Conservation (phyloP, 768 basidiomycete species). For the Boletus tomentosulus region DNA sequence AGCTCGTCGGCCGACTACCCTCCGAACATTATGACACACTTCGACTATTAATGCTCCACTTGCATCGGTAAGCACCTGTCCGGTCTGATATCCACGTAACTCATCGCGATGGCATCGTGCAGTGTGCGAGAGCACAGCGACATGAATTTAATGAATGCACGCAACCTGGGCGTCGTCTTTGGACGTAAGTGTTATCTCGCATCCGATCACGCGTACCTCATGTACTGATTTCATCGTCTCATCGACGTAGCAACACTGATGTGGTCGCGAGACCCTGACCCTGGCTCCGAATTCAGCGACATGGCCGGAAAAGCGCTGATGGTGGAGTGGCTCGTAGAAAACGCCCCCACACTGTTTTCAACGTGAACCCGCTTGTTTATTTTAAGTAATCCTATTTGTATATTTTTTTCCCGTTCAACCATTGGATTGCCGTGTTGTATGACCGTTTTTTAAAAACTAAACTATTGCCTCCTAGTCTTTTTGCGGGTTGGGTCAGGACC, state of each 20-base stretch:
- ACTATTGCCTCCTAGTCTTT: slow-evolving; percentile 17
- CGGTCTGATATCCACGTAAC: not conserved
- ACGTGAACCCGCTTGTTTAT: slow-evolving; percentile 4
- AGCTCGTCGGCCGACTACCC: slow-evolving; percentile 75
- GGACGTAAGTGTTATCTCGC: slow-evolving; percentile 67
- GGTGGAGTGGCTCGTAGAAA: slow-evolving; percentile 93
- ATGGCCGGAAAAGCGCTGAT: slow-evolving; percentile 95
- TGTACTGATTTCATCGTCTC: not conserved
- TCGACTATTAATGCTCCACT: slow-evolving; percentile 77
- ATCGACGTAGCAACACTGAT: slow-evolving; percentile 76
- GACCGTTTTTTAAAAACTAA: slow-evolving; percentile 8
- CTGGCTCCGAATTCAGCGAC: slow-evolving; percentile 88
- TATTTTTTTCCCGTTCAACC: slow-evolving; percentile 6
- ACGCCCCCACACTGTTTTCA: slow-evolving; percentile 57
- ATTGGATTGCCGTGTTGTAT: slow-evolving; percentile 9
- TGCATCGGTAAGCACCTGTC: slow-evolving; percentile 59
- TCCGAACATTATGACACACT: slow-evolving; percentile 86
- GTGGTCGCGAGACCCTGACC: slow-evolving; percentile 82
- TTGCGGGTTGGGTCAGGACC: slow-evolving; percentile 6
- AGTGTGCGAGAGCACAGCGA: slow-evolving; percentile 63
- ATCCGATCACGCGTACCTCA: not conserved
- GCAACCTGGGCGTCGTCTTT: slow-evolving; percentile 96
- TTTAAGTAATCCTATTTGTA: slow-evolving; percentile 25
- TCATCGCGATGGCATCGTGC: slow-evolving; percentile 1
- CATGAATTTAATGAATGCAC: slow-evolving; percentile 87